phyloP scores from a whole-genome alignment of 2,329 filamentous ascomycete genomes.

The Colletotrichum orchidophilum region DNA sequence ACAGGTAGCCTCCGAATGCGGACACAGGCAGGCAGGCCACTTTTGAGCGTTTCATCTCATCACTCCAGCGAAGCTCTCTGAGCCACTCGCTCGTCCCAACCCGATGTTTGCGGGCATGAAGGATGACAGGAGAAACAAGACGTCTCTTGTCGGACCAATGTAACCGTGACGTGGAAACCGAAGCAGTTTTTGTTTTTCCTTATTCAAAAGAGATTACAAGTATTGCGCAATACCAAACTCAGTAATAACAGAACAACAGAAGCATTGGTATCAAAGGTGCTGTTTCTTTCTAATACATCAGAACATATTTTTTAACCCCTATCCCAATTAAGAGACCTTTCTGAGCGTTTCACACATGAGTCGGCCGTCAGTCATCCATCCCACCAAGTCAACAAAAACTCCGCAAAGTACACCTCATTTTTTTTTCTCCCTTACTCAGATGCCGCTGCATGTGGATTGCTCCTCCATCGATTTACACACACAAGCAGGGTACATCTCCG shows the following conservation, averaged over 20 bases:
- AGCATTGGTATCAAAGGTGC: slow-evolving; percentile 28
- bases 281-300: slow-evolving; percentile 15
- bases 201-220: not conserved
- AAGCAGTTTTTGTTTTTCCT: slow-evolving; percentile 3
- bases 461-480: not conserved
- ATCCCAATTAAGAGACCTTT: not conserved
- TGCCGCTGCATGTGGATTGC: not conserved
- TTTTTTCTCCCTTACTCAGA: not conserved
- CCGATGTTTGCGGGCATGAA: not conserved
- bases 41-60: slow-evolving; percentile 32
- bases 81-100: slow-evolving; percentile 30
- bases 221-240: slow-evolving; percentile 1
- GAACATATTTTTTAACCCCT: not conserved
- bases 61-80: slow-evolving; percentile 14
- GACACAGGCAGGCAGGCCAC: not conserved
- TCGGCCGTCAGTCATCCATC: slow-evolving; percentile 31
- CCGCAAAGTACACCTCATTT: not conserved
- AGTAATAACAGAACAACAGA: not conserved
- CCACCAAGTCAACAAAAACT: not conserved
- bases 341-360: slow-evolving; percentile 26
- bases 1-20: not conserved
- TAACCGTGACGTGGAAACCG: slow-evolving; percentile 16
- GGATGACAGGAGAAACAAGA: slow-evolving; percentile 27
- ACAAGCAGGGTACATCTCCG: not conserved
- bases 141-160: slow-evolving; percentile 23